Evolutionary conservation across 139 green algal species (phyloP), one percentile per base, ranked within the genome.

Genomic region (Chlamydomonas applanata): DNA sequence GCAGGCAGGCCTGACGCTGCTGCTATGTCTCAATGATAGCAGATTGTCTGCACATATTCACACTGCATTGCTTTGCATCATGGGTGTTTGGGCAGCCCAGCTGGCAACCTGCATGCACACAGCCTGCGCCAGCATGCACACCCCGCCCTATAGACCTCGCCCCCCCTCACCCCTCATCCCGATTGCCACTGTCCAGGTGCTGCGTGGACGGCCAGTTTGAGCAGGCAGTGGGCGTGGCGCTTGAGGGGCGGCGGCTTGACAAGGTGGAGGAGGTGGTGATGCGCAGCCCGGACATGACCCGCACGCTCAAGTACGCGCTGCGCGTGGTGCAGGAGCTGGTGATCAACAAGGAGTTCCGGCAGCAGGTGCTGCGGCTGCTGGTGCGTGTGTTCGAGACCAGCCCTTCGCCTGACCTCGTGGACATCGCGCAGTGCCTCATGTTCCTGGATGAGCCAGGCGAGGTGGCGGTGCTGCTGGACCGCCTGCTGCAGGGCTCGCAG

Each of bases 211-310:
- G 91, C 3, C 91, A 97, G 83, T 94, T 81, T 68, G 86, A 97
- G 85, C 96, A 99, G 82, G 96, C 95, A 3, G 85, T 99, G 24
- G 96, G 96, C 11, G 87, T 99, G 22, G 94, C 95, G 9, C 71
- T 99, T 49, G 96, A 99, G 78, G 79, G 83, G 1, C 83, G 89
- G 24, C 85, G 95, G 2, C 82, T 99, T 67, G 96, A 99, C 86
- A 83, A 89, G 82, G 83, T 88, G 46, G 88, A 98, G 83, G 57
- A 83, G 22, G 85, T 87, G 19, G 68, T 87, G 19, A 25, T 35
- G 70, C 56, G 30, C 49, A 79, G 56, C 1, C 5, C 52, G 19
- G 53, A 83, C 25, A 53, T 46, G 20, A 52, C 46, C 25, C 45
- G 33, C 25, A 92, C 75, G 2, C 85, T 98, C 29, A 87, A 81